Conservation (phyloP, 2,329 filamentous ascomycete genomes). For the Alternaria arbusti region DNA sequence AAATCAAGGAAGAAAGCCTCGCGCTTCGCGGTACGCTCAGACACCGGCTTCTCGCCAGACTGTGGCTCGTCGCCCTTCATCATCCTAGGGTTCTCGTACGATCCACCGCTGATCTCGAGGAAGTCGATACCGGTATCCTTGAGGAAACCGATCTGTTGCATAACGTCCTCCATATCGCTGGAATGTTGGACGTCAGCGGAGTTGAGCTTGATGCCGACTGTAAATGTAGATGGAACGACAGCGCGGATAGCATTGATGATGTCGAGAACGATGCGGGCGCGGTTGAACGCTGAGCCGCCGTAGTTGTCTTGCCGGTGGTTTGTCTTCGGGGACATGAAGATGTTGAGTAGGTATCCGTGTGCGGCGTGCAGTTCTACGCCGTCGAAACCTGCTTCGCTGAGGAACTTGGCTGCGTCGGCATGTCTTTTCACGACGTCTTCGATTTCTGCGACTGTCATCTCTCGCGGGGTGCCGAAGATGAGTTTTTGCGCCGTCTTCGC, state of each 20-base stretch:
- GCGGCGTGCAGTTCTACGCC: slow-evolving; percentile 62
- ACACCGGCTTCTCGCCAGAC: background rate
- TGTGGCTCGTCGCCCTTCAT: slow-evolving; percentile 3
- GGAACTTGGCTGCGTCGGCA: slow-evolving; percentile 61
- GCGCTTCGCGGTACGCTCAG: slow-evolving; percentile 57
- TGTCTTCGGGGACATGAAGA: background rate
- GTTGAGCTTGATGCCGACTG: slow-evolving; percentile 59
- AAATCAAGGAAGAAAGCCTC: slow-evolving; percentile 76
- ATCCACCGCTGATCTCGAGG: slow-evolving; percentile 71
- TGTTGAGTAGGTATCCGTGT: slow-evolving; percentile 56
- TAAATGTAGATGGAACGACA: slow-evolving; percentile 52
- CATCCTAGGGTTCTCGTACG: slow-evolving; percentile 16
- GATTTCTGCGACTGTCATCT: slow-evolving; percentile 62
- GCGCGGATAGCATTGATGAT: slow-evolving; percentile 53
- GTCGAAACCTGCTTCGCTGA: slow-evolving; percentile 59
- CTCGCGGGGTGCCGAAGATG: slow-evolving; percentile 55
- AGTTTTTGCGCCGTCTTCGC: slow-evolving; percentile 52
- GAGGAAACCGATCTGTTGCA: slow-evolving; percentile 65
- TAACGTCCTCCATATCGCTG: slow-evolving; percentile 54
- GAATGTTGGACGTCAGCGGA: slow-evolving; percentile 55
- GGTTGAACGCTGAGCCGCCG: slow-evolving; percentile 55
- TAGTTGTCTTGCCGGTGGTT: slow-evolving; percentile 58
- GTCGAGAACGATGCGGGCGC: slow-evolving; percentile 54
- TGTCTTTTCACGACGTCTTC: slow-evolving; percentile 62
- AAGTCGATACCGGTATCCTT: slow-evolving; percentile 65